Conservation (phyloP, 768 basidiomycete genomes). For the Pholiota microspora region DNA sequence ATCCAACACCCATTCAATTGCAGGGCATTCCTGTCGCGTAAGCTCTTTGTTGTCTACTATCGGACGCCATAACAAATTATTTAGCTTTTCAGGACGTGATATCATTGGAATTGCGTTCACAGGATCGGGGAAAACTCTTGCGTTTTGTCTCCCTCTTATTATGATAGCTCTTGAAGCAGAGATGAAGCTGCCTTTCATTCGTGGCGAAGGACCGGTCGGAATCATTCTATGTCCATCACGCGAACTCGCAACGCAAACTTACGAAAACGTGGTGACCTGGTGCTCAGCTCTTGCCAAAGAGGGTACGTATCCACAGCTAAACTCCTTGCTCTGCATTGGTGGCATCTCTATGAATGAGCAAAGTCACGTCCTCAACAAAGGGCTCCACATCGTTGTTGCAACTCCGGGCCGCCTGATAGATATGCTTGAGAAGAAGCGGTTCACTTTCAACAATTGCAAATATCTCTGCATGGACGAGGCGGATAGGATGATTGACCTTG, state of each 20-base stretch:
- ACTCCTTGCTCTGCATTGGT: slow-evolving; percentile 91
- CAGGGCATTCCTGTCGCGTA: slow-evolving; percentile 97
- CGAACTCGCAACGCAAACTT: slow-evolving; percentile 95
- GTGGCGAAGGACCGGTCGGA: slow-evolving; percentile 97
- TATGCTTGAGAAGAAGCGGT: slow-evolving; percentile 94
- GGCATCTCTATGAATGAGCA: slow-evolving; percentile 99
- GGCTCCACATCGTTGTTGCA: slow-evolving; percentile 93
- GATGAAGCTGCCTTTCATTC: slow-evolving; percentile 80
- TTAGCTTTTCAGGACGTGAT: slow-evolving; percentile 90
- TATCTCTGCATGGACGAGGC: slow-evolving; percentile 99
- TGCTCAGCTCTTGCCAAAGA: slow-evolving; percentile 77
- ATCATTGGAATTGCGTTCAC: slow-evolving; percentile 99
- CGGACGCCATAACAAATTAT: slow-evolving; percentile 20
- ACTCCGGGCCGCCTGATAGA: slow-evolving; percentile 97
- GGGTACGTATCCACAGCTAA: slow-evolving; percentile 79
- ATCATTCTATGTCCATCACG: slow-evolving; percentile 95
- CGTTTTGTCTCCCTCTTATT: slow-evolving; percentile 95
- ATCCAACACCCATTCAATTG: slow-evolving; percentile 94
- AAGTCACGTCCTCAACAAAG: slow-evolving; percentile 84
- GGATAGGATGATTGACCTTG: slow-evolving; percentile 98
- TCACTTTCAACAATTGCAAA: slow-evolving; percentile 93
- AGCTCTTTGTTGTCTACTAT: slow-evolving; percentile 24
- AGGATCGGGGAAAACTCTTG: slow-evolving; percentile 97
- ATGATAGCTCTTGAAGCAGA: slow-evolving; percentile 97
- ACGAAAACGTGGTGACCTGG: slow-evolving; percentile 91